Evolutionary conservation across 257 asterid species (phyloP).

Genomic region (Ilex asprella): DNA sequence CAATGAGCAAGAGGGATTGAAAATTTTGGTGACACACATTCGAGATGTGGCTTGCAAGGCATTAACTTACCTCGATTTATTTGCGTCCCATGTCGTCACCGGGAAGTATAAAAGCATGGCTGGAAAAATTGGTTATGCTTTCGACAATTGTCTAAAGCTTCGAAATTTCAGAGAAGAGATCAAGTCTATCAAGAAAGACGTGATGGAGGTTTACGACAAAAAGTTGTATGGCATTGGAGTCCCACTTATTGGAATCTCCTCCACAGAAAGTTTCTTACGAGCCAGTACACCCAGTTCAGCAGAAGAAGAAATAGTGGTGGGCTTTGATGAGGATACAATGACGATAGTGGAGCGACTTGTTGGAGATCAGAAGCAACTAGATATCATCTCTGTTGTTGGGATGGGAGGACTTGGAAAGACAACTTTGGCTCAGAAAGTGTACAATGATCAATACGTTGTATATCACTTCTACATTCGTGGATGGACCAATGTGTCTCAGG

Average conservation of each 20-base stretch:
- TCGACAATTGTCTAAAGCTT: not conserved
- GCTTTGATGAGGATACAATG: not conserved
- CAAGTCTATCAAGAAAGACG: not conserved
- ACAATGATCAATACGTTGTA: not conserved
- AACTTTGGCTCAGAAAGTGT: constrained; percentile 8
- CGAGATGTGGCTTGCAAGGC: not conserved
- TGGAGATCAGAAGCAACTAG: not conserved
- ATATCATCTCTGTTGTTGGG: constrained; percentile 1
- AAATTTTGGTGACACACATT: not conserved
- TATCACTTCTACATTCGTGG: constrained; percentile 7
- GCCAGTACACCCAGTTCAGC: not conserved
- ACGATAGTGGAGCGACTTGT: not conserved
- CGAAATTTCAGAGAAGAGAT: not conserved
- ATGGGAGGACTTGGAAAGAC: constrained; percentile 11
- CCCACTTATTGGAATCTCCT: not conserved
- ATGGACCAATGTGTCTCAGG: constrained; percentile 9
- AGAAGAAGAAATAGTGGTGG: constrained; percentile 1
- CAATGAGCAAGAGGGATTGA: not conserved
- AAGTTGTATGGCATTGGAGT: not conserved
- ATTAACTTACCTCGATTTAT: not conserved
- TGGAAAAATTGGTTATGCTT: not conserved
- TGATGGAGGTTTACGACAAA: not conserved
- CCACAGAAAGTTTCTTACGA: not conserved
- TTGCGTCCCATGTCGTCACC: not conserved
- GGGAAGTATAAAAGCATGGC: not conserved